A percentile compares a stretch with the other conserved stretches of the same genome.
phyloP scores from a whole-genome alignment of 495 filamentous ascomycete genomes.

The Neurospora sublineolata region DNA sequence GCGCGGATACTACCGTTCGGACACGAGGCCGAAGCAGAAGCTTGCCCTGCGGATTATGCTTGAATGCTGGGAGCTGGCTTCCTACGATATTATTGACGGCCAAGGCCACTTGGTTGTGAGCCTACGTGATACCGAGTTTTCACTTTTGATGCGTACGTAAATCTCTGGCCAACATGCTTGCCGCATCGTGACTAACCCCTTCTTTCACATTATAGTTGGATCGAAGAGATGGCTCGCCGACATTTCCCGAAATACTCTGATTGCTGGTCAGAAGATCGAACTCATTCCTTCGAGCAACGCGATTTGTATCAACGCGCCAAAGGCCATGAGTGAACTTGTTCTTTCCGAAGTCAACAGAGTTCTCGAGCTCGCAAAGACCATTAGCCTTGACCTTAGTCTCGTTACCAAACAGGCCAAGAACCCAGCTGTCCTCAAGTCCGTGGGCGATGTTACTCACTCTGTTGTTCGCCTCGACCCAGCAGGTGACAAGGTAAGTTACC shows the following conservation, averaged over 20 bases:
- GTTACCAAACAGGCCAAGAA: conserved; percentile 12
- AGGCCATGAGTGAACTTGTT: conserved; percentile 17
- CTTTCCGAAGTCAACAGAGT: conserved; percentile 28
- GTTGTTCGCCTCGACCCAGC: conserved; percentile 17
- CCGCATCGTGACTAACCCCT: background rate
- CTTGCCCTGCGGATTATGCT: conserved; percentile 30
- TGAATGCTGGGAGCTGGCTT: conserved; percentile 29
- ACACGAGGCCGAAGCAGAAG: conserved; percentile 19
- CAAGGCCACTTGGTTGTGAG: conserved; percentile 24
- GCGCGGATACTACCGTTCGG: conserved; percentile 14
- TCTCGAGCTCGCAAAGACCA: conserved; percentile 15
- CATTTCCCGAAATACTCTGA: conserved; percentile 18
- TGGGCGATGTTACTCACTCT: conserved; percentile 33
- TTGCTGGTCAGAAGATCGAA: conserved; percentile 24
- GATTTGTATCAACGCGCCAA: conserved; percentile 26
- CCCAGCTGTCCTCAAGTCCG: conserved; percentile 22
- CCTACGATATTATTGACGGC: conserved; percentile 14
- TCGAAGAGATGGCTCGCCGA: conserved; percentile 20
- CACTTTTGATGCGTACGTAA: conserved; percentile 25
- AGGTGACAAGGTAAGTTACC: conserved; percentile 15
- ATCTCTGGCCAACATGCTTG: background rate
- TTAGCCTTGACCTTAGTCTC: conserved; percentile 7
- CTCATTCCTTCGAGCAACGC: conserved; percentile 11
- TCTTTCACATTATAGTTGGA: conserved; percentile 17
- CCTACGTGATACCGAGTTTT: conserved; percentile 24